Percentiles rank a stretch among this genome's conserved stretches.
Evolutionary conservation across 345 rosid genomes (phyloP).

Genomic region (Capsella bursapastoris): DNA sequence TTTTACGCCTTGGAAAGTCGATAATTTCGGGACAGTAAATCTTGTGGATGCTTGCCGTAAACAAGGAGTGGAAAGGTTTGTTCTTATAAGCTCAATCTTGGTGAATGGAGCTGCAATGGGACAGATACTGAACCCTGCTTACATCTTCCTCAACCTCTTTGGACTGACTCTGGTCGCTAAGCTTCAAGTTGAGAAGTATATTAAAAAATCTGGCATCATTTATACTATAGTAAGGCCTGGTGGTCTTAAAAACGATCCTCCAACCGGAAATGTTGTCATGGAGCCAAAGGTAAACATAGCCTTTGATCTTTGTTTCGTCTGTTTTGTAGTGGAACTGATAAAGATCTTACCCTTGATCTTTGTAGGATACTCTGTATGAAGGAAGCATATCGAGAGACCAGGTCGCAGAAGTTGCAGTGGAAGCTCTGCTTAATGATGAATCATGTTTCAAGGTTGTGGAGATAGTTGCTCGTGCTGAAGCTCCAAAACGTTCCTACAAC

Average conservation of each 20-base stretch:
- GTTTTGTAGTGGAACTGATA: neutral
- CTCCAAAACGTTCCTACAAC: slow-evolving; percentile 61
- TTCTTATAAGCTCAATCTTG: slow-evolving; percentile 82
- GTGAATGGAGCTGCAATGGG: slow-evolving; percentile 99
- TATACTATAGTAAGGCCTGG: slow-evolving; percentile 91
- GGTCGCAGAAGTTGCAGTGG: slow-evolving; percentile 86
- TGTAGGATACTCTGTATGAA: slow-evolving; percentile 74
- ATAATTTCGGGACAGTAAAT: slow-evolving; percentile 81
- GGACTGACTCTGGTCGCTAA: slow-evolving; percentile 87
- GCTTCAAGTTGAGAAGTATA: slow-evolving; percentile 89
- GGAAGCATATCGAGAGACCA: slow-evolving; percentile 84
- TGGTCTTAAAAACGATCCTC: slow-evolving; percentile 81
- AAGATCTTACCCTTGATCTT: neutral
- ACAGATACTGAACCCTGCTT: slow-evolving; percentile 87
- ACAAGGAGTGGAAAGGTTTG: slow-evolving; percentile 65
- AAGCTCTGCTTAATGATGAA: slow-evolving; percentile 68
- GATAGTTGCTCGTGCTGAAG: slow-evolving; percentile 70
- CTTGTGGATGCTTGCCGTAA: slow-evolving; percentile 87
- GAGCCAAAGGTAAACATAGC: slow-evolving; percentile 72
- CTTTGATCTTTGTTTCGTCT: slow-evolving; percentile 10
- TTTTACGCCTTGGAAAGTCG: slow-evolving; percentile 92
- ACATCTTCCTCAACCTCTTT: slow-evolving; percentile 79
- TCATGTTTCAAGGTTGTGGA: slow-evolving; percentile 80
- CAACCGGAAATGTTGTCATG: slow-evolving; percentile 80
- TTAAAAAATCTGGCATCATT: slow-evolving; percentile 75